These are phyloP conservation scores for Solanum rostratum DNA, from an alignment of 257 asterid species.

Conservation along the genomic window DNA sequence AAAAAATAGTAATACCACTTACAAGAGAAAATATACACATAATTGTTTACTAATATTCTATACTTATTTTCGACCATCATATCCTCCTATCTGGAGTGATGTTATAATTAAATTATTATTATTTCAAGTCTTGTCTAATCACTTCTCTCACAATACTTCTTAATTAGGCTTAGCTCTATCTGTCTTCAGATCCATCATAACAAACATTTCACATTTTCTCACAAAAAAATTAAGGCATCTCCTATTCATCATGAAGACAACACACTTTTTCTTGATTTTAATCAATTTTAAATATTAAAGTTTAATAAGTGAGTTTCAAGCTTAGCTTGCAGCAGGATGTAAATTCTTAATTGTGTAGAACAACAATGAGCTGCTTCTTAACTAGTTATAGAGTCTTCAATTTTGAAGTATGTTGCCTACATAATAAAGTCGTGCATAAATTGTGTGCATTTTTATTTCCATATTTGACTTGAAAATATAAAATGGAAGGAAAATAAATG, in stretches of 20 bases:
- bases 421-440: background rate
- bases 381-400: background rate
- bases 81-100: accelerated
- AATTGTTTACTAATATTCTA: background rate
- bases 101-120: accelerated
- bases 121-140: background rate
- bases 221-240: background rate
- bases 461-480: background rate
- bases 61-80: background rate
- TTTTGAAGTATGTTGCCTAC: background rate
- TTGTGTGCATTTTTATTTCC: background rate
- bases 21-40: background rate
- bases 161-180: too few species aligned
- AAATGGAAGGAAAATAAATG: background rate
- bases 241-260: background rate
- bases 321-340: background rate
- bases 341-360: background rate
- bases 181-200: background rate
- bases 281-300: background rate
- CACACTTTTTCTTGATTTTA: background rate
- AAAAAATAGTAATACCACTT: background rate
- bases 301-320: background rate
- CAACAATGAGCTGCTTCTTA: background rate
- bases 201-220: background rate
- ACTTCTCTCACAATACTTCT: too few species aligned